A percentile compares a stretch with the other conserved stretches of the same genome.
phyloP scores from a whole-genome alignment of 257 asterid genomes.

The Nicotiana knightiana region DNA sequence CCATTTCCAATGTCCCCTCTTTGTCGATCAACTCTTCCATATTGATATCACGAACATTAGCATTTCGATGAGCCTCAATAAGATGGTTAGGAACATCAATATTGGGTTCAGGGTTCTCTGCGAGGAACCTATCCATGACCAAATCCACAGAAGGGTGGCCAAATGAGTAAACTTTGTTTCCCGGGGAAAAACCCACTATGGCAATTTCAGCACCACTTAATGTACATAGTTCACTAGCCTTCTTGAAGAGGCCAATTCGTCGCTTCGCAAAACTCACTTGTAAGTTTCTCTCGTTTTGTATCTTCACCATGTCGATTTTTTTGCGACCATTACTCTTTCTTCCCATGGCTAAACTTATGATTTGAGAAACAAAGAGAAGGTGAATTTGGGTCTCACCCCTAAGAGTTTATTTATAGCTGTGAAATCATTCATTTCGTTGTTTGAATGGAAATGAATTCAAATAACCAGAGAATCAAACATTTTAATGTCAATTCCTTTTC shows the following conservation, averaged over 20 bases:
- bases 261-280: slow-evolving; percentile 65
- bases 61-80: slow-evolving; percentile 39
- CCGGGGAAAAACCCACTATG: slow-evolving; percentile 35
- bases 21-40: too few species aligned
- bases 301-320: slow-evolving; percentile 50
- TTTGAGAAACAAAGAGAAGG: background rate
- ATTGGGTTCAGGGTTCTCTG: background rate
- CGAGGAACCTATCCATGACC: slow-evolving; percentile 19
- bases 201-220: slow-evolving; percentile 41
- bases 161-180: slow-evolving; percentile 36
- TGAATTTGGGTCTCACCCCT: background rate
- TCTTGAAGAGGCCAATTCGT: slow-evolving; percentile 54
- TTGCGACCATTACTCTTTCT: slow-evolving; percentile 10
- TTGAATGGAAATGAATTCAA: background rate
- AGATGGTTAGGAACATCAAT: background rate
- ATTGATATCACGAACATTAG: slow-evolving; percentile 1
- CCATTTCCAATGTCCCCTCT: too few species aligned
- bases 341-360: too few species aligned
- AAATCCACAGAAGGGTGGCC: slow-evolving; percentile 37
- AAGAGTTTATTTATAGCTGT: background rate
- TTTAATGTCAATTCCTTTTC: background rate
- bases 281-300: slow-evolving; percentile 41
- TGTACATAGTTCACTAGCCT: slow-evolving; percentile 65
- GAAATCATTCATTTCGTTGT: background rate
- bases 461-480: background rate